phyloP scores from a whole-genome alignment of 2,329 filamentous ascomycete species.

The Setomelanomma holmii region DNA sequence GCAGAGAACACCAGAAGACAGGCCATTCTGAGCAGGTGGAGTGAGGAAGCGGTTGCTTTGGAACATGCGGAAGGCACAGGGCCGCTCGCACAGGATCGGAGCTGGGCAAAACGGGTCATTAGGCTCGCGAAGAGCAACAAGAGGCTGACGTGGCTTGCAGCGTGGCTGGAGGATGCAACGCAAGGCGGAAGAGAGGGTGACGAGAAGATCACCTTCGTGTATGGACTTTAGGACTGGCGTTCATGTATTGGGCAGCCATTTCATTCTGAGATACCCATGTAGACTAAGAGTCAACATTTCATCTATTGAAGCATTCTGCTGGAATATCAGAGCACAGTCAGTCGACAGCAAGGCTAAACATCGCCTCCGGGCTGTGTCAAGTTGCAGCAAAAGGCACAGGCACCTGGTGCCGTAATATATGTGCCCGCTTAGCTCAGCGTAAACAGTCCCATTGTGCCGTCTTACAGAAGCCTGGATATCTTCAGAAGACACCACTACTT shows the following conservation, averaged over 20 bases:
- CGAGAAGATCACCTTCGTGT: constrained; percentile 56
- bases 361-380: too few species aligned
- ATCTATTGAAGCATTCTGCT: too few species aligned
- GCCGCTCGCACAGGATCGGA: constrained; percentile 37
- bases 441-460: too few species aligned
- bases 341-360: too few species aligned
- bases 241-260: not conserved
- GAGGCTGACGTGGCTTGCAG: constrained; percentile 26
- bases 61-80: constrained; percentile 38
- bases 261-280: not conserved
- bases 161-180: constrained; percentile 45
- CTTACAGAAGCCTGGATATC: too few species aligned
- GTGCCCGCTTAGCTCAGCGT: too few species aligned
- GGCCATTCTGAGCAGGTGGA: constrained; percentile 42
- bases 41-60: constrained; percentile 50
- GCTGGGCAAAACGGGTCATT: constrained; percentile 18
- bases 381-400: too few species aligned
- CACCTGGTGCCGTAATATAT: too few species aligned
- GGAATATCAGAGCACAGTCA: too few species aligned
- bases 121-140: constrained; percentile 9
- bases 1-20: constrained; percentile 49
- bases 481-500: too few species aligned
- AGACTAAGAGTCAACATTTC: not conserved
- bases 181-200: constrained; percentile 50
- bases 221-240: constrained; percentile 38